Percentiles rank a stretch among this genome's conserved stretches.
phyloP scores from a whole-genome alignment of 2,329 filamentous ascomycete genomes.

The Teratosphaeria pseudoeucalypti region DNA sequence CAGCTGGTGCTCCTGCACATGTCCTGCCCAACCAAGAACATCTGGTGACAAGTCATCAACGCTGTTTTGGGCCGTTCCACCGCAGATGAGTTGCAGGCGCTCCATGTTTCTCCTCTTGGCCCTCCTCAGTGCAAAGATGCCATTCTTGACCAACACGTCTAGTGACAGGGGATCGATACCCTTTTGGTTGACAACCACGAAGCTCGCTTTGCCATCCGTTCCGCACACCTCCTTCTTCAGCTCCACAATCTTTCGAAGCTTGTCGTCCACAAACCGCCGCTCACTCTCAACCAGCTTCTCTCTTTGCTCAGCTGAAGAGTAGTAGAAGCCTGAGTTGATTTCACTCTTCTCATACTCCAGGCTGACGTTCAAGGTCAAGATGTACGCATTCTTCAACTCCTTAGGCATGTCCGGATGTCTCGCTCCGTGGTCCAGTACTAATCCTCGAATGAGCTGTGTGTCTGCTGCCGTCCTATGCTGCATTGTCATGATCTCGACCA shows the following conservation, averaged over 20 bases:
- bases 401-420: conserved; percentile 98
- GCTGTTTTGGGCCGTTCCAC: conserved; percentile 85
- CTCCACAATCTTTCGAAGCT: conserved; percentile 94
- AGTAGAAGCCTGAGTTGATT: conserved; percentile 98
- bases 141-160: conserved; percentile 95
- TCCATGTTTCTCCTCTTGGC: conserved; percentile 99
- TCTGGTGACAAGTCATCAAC: conserved; percentile 86
- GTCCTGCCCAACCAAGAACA: conserved; percentile 86
- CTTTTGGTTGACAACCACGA: conserved; percentile 98
- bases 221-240: conserved; percentile 97
- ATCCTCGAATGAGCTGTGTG: conserved; percentile 86
- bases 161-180: conserved; percentile 94
- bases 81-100: conserved; percentile 86
- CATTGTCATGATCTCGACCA: conserved; percentile 99
- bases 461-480: conserved; percentile 94
- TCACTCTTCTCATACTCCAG: conserved; percentile 98
- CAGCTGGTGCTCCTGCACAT: conserved; percentile 93
- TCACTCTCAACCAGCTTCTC: conserved; percentile 98
- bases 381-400: conserved; percentile 86
- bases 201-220: conserved; percentile 83
- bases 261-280: conserved; percentile 88
- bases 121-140: conserved; percentile 84
- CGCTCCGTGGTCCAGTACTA: conserved; percentile 89
- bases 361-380: conserved; percentile 90
- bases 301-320: conserved; percentile 89